Percentiles rank a stretch among this genome's conserved stretches.
Evolutionary conservation across 2,329 filamentous ascomycete species (phyloP).

Genomic region (Fusarium nanum): DNA sequence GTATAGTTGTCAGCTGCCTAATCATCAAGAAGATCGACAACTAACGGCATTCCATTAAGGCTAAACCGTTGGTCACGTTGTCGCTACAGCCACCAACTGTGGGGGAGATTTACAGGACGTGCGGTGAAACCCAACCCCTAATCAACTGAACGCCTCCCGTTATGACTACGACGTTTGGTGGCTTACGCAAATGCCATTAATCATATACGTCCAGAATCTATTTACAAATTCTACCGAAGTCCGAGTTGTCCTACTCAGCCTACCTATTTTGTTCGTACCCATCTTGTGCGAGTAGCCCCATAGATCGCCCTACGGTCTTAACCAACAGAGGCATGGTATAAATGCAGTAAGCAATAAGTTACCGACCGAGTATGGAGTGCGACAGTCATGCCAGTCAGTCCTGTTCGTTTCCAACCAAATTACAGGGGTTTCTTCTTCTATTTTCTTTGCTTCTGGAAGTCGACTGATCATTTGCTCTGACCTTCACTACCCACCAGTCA

Average conservation of each 20-base stretch:
- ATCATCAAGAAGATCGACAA: background rate
- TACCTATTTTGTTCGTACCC: background rate
- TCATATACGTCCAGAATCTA: background rate
- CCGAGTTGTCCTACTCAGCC: background rate
- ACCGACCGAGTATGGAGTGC: background rate
- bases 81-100: constrained; percentile 14
- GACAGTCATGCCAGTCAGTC: background rate
- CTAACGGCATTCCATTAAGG: background rate
- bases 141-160: constrained; percentile 3
- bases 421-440: constrained; percentile 9
- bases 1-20: constrained; percentile 5
- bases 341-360: constrained; percentile 36
- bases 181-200: background rate
- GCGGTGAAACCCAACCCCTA: constrained; percentile 10
- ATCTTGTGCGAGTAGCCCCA: constrained; percentile 6
- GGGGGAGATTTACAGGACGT: constrained; percentile 13
- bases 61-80: constrained; percentile 25
- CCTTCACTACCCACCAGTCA: background rate
- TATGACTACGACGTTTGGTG: constrained; percentile 3
- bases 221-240: background rate
- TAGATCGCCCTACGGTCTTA: constrained; percentile 35
- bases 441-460: background rate
- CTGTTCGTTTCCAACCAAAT: background rate
- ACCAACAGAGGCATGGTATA: constrained; percentile 39
- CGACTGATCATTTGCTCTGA: constrained; percentile 16